These are phyloP conservation scores for Ceriops tagal DNA, from an alignment of 345 rosid genomes.

Conservation along the genomic window DNA sequence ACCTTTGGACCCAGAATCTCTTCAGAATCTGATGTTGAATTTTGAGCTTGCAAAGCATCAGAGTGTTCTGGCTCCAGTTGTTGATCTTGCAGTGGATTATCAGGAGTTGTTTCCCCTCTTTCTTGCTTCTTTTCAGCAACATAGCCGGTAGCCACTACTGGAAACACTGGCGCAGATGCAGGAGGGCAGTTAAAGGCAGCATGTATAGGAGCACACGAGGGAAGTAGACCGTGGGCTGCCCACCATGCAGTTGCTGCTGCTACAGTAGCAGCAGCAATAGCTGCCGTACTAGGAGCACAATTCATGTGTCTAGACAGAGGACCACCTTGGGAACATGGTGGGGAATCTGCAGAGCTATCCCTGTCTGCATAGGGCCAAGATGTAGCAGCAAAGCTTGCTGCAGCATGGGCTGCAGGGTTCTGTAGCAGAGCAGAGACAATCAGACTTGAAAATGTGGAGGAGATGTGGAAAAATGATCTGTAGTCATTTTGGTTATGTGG, in stretches of 20 bases:
- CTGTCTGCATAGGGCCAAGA: conserved; percentile 65
- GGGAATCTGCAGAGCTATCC: conserved; percentile 50
- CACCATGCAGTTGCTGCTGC: conserved; percentile 99
- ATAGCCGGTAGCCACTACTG: conserved; percentile 38
- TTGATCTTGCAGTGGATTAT: conserved; percentile 37
- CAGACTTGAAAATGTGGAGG: conserved; percentile 73
- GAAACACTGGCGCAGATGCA: conserved; percentile 39
- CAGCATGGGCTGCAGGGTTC: conserved; percentile 80
- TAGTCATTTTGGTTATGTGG: conserved; percentile 59
- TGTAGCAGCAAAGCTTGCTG: conserved; percentile 77
- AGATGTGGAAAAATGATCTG: conserved; percentile 60
- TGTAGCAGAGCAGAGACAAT: conserved; percentile 67
- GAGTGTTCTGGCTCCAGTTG: conserved; percentile 41
- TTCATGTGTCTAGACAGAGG: conserved; percentile 41
- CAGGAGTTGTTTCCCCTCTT: conserved; percentile 31
- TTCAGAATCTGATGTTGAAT: conserved; percentile 51
- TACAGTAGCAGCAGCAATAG: conserved; percentile 83
- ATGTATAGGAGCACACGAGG: conserved; percentile 64
- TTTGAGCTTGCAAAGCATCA: conserved; percentile 54
- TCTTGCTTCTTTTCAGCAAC: conserved; percentile 29
- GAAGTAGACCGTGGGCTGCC: conserved; percentile 89
- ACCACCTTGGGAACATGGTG: conserved; percentile 38
- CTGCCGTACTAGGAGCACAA: conserved; percentile 59
- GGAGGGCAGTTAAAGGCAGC: conserved; percentile 52
- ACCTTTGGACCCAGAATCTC: conserved; percentile 48